phyloP scores from a whole-genome alignment of 768 basidiomycete genomes.

The Mycena venus region DNA sequence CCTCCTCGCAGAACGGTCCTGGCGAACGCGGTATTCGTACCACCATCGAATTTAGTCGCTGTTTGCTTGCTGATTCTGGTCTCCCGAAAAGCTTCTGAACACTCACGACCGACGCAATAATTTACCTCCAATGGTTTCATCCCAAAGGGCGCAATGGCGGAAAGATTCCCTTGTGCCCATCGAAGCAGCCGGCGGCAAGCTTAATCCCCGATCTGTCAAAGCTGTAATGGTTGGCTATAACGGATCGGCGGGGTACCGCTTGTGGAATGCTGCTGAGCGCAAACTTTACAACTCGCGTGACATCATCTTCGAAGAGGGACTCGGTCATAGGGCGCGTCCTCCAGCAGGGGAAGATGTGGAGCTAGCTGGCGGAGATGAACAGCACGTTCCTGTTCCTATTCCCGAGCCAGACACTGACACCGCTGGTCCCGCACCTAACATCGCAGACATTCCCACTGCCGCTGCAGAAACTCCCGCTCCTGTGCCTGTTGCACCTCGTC shows the following conservation, averaged over 20 bases:
- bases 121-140: conserved; percentile 30
- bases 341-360: background rate
- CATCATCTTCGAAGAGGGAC: conserved; percentile 43
- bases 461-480: background rate
- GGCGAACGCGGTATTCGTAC: conserved; percentile 44
- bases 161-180: conserved; percentile 26
- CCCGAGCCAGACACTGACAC: background rate
- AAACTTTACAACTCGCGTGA: conserved; percentile 31
- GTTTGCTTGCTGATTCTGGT: conserved; percentile 37
- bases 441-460: background rate
- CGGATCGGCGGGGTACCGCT: conserved; percentile 33
- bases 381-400: conserved; percentile 5
- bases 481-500: conserved; percentile 4
- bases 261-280: conserved; percentile 32
- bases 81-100: conserved; percentile 38
- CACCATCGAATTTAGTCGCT: conserved; percentile 38
- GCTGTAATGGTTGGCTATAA: conserved; percentile 39
- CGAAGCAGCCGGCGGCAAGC: too few species aligned
- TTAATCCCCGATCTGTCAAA: conserved; percentile 30
- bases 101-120: conserved; percentile 8
- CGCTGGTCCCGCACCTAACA: background rate
- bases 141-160: background rate
- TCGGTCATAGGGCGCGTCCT: conserved; percentile 9
- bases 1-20: conserved; percentile 46
- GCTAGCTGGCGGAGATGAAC: background rate